These are phyloP conservation scores for Nitzschia palea DNA, from an alignment of 108 stramenopile species.

Conservation along the genomic window DNA sequence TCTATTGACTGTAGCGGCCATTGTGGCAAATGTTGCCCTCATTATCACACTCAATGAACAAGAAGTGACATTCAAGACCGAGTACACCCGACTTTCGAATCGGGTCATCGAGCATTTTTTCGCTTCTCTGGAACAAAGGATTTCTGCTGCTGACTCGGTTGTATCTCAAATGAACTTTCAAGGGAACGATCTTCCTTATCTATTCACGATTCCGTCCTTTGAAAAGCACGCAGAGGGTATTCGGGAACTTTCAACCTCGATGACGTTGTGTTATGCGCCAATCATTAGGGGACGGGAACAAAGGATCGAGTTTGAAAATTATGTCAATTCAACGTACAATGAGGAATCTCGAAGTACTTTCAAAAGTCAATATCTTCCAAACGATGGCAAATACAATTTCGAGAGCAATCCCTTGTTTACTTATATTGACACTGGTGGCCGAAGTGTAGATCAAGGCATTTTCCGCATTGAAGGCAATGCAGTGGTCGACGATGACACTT, in stretches of 20 bases:
- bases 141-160: slow-evolving; percentile 1
- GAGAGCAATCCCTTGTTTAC: not conserved
- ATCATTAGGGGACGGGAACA: not conserved
- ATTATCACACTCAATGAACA: slow-evolving; percentile 8
- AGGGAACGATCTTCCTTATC: not conserved
- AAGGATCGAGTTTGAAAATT: not conserved
- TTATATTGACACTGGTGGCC: not conserved
- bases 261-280: slow-evolving; percentile 2
- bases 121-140: not conserved
- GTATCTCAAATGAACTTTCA: not conserved
- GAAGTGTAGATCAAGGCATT: not conserved
- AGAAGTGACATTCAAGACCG: slow-evolving; percentile 9
- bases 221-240: slow-evolving; percentile 3
- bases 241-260: slow-evolving; percentile 7
- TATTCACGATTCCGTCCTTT: not conserved
- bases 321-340: not conserved
- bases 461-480: not conserved
- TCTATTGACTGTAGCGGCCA: slow-evolving; percentile 9
- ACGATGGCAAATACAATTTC: slow-evolving; percentile 8
- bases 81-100: not conserved
- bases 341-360: not conserved
- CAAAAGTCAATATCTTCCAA: not conserved
- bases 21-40: slow-evolving; percentile 12
- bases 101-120: not conserved
- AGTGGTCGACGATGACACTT: not conserved